Base-by-base conservation (phyloP, 495 filamentous ascomycete genomes). In the Xylaria bambusicola region DNA sequence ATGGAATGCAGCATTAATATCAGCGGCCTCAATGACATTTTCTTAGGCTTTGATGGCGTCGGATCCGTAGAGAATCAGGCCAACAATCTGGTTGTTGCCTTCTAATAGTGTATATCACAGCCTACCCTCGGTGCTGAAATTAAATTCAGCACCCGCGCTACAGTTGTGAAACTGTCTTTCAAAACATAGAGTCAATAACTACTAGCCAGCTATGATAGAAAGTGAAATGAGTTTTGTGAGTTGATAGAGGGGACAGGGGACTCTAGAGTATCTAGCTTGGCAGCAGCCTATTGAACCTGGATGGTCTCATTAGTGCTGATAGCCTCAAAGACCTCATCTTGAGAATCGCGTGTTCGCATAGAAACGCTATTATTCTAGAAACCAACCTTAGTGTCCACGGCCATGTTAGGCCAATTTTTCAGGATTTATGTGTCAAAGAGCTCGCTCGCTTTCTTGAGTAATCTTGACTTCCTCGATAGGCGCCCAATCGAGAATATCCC, bases 391-490 rank as follows among this genome's bases (percentile, higher is more conserved):
- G 18, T n/a, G n/a, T n/a, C 48, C 36, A 2, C 17, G n/a, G 15
- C 15, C 27, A 1, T 23, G 29, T 51, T 36, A 51, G 18, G 27
- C n/a, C 2, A 35, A 35, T 15, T 20, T 17, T 21, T 12, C 18
- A 2, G 20, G 20, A 4, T 36, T 20, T 13, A 26, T 15, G 23
- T 10, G 62, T 17, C 2, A 46, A 51, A 35, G 15, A 15, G 48
- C 48, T 23, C 12, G 27, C 48, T 9, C 13, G 36, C 48, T 7
- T 10, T 24, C 48, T 36, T 51, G 48, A 15, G 48, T 29, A 20
- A 51, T n/a, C 31, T 24, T 51, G 27, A 51, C 48, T n/a, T 51
- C 36, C 48, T 51, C 48, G n/a, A 51, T 29, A 12, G 48, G 48
- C 18, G 48, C 9, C 10, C 27, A 51, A 51, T 51, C 48, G 31